A percentile compares a stretch with the other conserved stretches of the same genome.
phyloP scores from a whole-genome alignment of 306 rosid genomes.

The Vigna hirtella region DNA sequence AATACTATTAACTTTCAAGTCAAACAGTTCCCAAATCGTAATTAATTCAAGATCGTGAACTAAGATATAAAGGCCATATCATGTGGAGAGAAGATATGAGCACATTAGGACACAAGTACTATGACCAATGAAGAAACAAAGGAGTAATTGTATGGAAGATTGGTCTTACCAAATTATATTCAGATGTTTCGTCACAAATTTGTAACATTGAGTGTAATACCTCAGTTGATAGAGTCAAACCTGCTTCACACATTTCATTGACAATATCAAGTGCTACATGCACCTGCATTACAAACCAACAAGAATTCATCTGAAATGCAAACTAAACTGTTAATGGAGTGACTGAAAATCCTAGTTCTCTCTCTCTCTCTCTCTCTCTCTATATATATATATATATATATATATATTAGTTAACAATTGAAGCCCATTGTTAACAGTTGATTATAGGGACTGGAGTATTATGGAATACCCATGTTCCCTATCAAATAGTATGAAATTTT shows the following conservation, averaged over 20 bases:
- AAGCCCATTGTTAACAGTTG: background rate
- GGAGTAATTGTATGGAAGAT: constrained; percentile 3
- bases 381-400: no score
- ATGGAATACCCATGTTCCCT: no score
- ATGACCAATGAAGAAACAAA: constrained; percentile 29
- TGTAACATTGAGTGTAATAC: constrained; percentile 61
- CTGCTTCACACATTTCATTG: constrained; percentile 70
- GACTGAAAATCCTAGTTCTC: background rate
- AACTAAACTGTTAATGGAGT: constrained; percentile 8
- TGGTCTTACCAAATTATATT: constrained; percentile 66
- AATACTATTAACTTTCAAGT: constrained; percentile 1
- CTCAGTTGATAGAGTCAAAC: constrained; percentile 52
- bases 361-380: no score
- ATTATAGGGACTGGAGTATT: no score
- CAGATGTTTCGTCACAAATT: constrained; percentile 51
- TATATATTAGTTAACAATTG: background rate
- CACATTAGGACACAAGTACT: background rate
- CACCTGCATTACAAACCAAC: constrained; percentile 39
- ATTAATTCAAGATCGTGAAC: constrained; percentile 10
- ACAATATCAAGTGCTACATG: constrained; percentile 49
- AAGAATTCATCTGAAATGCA: constrained; percentile 16
- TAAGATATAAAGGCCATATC: constrained; percentile 22
- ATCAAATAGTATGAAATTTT: no score
- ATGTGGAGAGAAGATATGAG: constrained; percentile 9
- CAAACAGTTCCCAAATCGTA: background rate